Evolutionary conservation across 169 alveolate genomes (phyloP).

Genomic region (Cryptosporidium baileyi): DNA sequence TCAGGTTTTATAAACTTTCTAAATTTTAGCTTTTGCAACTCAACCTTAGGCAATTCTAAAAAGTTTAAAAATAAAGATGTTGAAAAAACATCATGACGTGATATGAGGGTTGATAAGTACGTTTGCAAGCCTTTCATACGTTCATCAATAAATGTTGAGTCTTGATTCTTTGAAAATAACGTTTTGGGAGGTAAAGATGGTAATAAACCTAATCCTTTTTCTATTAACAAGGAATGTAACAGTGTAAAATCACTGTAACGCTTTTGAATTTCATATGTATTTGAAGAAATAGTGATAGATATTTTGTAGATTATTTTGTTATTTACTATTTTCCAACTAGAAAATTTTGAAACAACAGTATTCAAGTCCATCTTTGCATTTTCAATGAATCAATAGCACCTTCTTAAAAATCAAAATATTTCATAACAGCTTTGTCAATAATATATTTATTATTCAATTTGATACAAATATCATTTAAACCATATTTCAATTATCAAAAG

Average conservation of each 20-base stretch:
- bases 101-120: neutral
- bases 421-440: neutral
- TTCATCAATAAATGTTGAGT: constrained; percentile 20
- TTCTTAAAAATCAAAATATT: neutral
- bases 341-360: neutral
- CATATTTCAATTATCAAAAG: neutral
- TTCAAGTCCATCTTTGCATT: constrained; percentile 23
- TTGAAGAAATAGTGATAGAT: neutral
- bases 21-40: neutral
- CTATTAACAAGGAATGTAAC: constrained; percentile 14
- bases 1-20: neutral
- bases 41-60: constrained; percentile 11
- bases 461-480: no score
- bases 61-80: constrained; percentile 41
- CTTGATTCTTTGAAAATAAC: constrained; percentile 42
- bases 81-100: constrained; percentile 23
- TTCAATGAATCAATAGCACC: neutral
- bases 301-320: constrained; percentile 9
- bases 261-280: constrained; percentile 41
- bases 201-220: constrained; percentile 26
- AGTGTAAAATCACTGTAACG: constrained; percentile 55
- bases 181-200: constrained; percentile 69
- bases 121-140: constrained; percentile 48
- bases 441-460: no score
- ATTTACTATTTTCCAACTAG: constrained; percentile 26